Conservation (phyloP, 495 filamentous ascomycete species). For the Podospora fimiseda region DNA sequence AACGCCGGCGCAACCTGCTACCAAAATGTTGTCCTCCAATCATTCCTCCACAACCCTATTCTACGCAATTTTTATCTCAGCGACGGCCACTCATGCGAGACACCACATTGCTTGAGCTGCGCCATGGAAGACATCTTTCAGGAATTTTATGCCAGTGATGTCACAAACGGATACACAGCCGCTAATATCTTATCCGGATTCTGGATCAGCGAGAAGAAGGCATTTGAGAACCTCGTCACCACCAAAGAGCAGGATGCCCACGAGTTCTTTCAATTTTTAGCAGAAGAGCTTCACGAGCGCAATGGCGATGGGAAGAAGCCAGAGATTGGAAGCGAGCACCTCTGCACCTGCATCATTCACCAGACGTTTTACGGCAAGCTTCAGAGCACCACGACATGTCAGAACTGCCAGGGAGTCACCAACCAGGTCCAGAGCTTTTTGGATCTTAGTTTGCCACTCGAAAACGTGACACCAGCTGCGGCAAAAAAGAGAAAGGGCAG, state of each 20-base stretch:
- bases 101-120: constrained; percentile 71
- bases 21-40: constrained; percentile 85
- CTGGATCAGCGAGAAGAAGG: constrained; percentile 63
- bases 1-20: constrained; percentile 94
- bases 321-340: constrained; percentile 52
- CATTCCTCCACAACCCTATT: constrained; percentile 79
- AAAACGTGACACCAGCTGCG: constrained; percentile 49
- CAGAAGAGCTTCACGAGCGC: constrained; percentile 73
- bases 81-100: constrained; percentile 72
- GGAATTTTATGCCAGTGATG: constrained; percentile 77
- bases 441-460: constrained; percentile 76
- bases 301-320: constrained; percentile 52
- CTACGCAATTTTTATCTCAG: constrained; percentile 80
- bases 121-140: constrained; percentile 87
- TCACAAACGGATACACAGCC: constrained; percentile 75
- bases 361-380: constrained; percentile 83
- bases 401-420: constrained; percentile 70
- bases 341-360: constrained; percentile 82
- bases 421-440: constrained; percentile 77
- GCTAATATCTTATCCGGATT: constrained; percentile 72
- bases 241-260: constrained; percentile 92
- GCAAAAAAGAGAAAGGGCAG: constrained; percentile 32
- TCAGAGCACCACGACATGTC: constrained; percentile 79
- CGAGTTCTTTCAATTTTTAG: constrained; percentile 89
- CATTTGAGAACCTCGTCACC: constrained; percentile 68